Evolutionary conservation across 2,329 filamentous ascomycete genomes (phyloP).

Genomic region (Fusarium cicatricum): DNA sequence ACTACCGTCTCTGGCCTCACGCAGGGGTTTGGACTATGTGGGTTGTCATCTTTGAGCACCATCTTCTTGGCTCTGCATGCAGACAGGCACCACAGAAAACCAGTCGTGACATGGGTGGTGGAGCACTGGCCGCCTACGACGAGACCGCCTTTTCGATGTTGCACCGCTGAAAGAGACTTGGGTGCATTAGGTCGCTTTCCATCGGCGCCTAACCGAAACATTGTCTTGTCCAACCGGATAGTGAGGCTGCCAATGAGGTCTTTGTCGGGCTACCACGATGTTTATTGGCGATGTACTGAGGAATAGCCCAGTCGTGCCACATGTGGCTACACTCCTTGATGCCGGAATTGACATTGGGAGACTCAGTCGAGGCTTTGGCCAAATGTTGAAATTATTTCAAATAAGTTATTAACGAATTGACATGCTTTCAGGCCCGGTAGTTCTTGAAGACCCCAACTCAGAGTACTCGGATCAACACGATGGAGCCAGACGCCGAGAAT

Average conservation of each 20-base stretch:
- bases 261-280: constrained; percentile 27
- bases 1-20: constrained; percentile 13
- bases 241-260: constrained; percentile 35
- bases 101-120: constrained; percentile 30
- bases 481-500: constrained; percentile 28
- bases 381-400: constrained; percentile 12
- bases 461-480: constrained; percentile 14
- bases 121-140: constrained; percentile 32
- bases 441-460: constrained; percentile 14
- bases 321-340: constrained; percentile 19
- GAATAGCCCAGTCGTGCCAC: constrained; percentile 23
- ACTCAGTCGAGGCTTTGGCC: constrained; percentile 10
- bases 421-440: constrained; percentile 5
- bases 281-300: constrained; percentile 16
- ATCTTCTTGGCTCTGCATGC: constrained; percentile 28
- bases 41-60: constrained; percentile 15
- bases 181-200: constrained; percentile 33
- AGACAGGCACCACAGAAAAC: constrained; percentile 17
- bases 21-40: constrained; percentile 19
- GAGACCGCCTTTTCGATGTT: constrained; percentile 40
- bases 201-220: constrained; percentile 32
- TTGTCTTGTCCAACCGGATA: constrained; percentile 28
- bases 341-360: background rate
- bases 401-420: constrained; percentile 15
- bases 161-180: constrained; percentile 16